phyloP scores from a whole-genome alignment of 106 monocot species.

The Alisma plantagoaquatica region DNA sequence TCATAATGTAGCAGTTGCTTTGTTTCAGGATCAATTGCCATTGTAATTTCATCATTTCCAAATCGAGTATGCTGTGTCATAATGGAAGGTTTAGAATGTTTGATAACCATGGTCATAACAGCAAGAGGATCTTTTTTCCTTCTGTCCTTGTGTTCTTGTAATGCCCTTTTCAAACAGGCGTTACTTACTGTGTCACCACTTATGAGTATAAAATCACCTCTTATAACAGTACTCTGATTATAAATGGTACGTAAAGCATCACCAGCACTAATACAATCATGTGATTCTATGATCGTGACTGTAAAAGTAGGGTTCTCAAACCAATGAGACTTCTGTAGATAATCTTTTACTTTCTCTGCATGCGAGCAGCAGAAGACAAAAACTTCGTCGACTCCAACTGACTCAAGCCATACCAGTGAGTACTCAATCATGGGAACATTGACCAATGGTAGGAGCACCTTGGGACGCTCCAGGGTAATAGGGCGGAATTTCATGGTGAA shows the following conservation, averaged over 20 bases:
- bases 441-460: conserved; percentile 87
- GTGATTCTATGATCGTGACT: conserved; percentile 65
- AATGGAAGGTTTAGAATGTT: conserved; percentile 59
- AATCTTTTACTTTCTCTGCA: conserved; percentile 80
- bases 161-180: conserved; percentile 66
- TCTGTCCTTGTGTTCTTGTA: conserved; percentile 88
- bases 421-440: conserved; percentile 92
- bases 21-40: conserved; percentile 88
- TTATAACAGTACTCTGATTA: conserved; percentile 63
- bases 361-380: conserved; percentile 97
- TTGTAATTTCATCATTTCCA: conserved; percentile 80
- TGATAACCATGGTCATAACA: conserved; percentile 97
- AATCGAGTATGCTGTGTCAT: conserved; percentile 75
- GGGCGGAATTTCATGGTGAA: conserved; percentile 92
- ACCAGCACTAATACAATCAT: conserved; percentile 73
- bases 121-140: conserved; percentile 90
- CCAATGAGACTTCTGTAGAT: conserved; percentile 61
- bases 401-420: conserved; percentile 88
- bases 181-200: conserved; percentile 97
- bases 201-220: conserved; percentile 90
- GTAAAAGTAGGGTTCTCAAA: conserved; percentile 36
- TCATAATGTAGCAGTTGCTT: conserved; percentile 88
- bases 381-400: conserved; percentile 82
- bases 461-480: conserved; percentile 96
- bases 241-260: conserved; percentile 84